phyloP scores from a whole-genome alignment of 306 rosid genomes.

The Dryas octopetala region DNA sequence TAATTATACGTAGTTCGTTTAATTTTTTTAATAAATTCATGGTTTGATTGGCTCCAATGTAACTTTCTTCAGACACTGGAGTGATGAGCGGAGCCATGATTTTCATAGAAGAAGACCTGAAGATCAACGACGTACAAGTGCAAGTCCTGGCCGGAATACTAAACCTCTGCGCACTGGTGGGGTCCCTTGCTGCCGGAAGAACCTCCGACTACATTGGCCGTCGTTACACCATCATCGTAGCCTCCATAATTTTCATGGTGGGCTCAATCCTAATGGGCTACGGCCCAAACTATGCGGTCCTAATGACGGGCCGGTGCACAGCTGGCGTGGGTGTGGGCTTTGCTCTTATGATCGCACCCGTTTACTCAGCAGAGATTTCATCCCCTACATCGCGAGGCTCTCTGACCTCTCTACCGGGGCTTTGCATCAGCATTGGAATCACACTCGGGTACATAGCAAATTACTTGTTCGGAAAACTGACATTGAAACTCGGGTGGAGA shows the following conservation, averaged over 20 bases:
- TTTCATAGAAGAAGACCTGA: conserved; percentile 76
- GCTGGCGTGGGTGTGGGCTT: conserved; percentile 86
- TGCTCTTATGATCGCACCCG: conserved; percentile 79
- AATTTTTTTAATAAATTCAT: too few relatives aligned
- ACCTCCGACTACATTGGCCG: conserved; percentile 81
- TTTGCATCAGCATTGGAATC: conserved; percentile 76
- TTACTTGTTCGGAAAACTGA: conserved; percentile 48
- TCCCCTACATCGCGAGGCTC: conserved; percentile 57
- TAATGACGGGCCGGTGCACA: conserved; percentile 63
- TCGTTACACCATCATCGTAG: conserved; percentile 61
- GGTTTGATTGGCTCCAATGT: not conserved
- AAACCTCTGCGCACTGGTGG: conserved; percentile 66
- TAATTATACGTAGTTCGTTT: not conserved
- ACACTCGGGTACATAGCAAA: conserved; percentile 68
- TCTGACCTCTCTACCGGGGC: conserved; percentile 69
- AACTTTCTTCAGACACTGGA: conserved; percentile 56
- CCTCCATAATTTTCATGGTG: conserved; percentile 53
- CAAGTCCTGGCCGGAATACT: conserved; percentile 74
- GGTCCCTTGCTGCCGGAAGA: conserved; percentile 66
- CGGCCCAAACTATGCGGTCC: conserved; percentile 57
- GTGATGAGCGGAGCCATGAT: conserved; percentile 96
- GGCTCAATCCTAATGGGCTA: conserved; percentile 87
- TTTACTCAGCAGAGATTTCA: conserved; percentile 86
- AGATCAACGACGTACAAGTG: conserved; percentile 64
- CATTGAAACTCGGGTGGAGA: conserved; percentile 72